Conservation (phyloP, 345 rosid species). For the Tarenaya hassleriana region DNA sequence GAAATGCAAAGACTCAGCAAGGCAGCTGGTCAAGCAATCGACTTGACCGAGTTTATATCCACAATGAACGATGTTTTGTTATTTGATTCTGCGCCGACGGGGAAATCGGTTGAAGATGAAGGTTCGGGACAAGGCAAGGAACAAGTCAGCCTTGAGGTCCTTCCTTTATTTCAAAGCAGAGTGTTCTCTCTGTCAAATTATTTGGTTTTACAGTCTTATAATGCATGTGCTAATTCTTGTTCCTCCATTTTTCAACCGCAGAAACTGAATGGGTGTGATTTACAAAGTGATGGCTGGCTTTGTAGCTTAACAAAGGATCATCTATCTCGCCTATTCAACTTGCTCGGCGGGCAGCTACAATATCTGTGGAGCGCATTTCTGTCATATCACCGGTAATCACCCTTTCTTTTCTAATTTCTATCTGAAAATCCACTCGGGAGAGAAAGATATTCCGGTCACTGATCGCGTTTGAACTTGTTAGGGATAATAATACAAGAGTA, state of each 20-base stretch:
- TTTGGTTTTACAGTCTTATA: constrained; percentile 3
- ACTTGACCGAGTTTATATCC: constrained; percentile 50
- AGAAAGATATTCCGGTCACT: constrained; percentile 7
- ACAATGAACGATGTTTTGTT: constrained; percentile 41
- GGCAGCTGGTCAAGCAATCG: constrained; percentile 42
- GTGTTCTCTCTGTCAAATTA: constrained; percentile 4
- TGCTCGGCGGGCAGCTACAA: constrained; percentile 56
- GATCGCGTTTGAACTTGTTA: constrained; percentile 28
- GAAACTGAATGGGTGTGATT: constrained; percentile 40
- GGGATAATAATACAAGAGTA: constrained; percentile 60
- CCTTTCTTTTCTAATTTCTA: background rate
- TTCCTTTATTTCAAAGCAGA: constrained; percentile 35
- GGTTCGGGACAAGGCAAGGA: constrained; percentile 53
- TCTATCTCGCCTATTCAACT: constrained; percentile 42
- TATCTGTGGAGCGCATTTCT: constrained; percentile 75
- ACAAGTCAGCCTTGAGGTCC: constrained; percentile 74
- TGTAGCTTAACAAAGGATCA: constrained; percentile 43
- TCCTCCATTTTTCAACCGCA: constrained; percentile 32
- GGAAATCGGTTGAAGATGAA: constrained; percentile 34
- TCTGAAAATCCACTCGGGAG: background rate
- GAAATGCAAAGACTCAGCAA: constrained; percentile 63
- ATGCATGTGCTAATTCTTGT: constrained; percentile 5
- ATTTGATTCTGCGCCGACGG: constrained; percentile 33
- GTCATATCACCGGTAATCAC: constrained; percentile 72
- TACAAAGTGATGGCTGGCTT: constrained; percentile 38